These are phyloP conservation scores for Phytophthora lateralis DNA, from an alignment of 352 stramenopile species.

Conservation along the genomic window DNA sequence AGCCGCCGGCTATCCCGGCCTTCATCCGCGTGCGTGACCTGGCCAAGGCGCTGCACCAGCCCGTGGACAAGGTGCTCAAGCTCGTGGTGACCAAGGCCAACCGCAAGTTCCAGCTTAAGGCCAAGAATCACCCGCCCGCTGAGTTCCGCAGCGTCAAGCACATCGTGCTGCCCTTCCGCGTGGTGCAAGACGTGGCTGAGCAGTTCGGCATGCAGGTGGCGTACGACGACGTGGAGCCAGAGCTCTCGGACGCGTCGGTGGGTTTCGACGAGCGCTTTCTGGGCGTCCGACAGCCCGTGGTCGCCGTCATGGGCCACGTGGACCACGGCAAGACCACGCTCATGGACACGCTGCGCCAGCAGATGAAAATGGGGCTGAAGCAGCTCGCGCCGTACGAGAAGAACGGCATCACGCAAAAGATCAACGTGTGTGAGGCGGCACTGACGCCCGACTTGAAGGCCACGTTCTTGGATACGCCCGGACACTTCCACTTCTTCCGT, in stretches of 20 bases:
- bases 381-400: slow-evolving; percentile 93
- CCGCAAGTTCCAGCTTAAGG: slow-evolving; percentile 58
- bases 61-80: slow-evolving; percentile 78
- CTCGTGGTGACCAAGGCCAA: slow-evolving; percentile 58
- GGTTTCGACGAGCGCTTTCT: slow-evolving; percentile 25
- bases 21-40: slow-evolving; percentile 81
- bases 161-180: slow-evolving; percentile 69
- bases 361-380: slow-evolving; percentile 41
- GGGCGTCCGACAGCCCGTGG: slow-evolving; percentile 90
- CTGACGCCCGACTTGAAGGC: slow-evolving; percentile 76
- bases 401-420: slow-evolving; percentile 99
- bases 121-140: slow-evolving; percentile 42
- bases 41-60: slow-evolving; percentile 68
- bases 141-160: slow-evolving; percentile 84
- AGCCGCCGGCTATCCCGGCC: slow-evolving; percentile 31
- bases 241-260: slow-evolving; percentile 28
- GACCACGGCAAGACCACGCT: slow-evolving; percentile 99
- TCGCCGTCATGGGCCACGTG: slow-evolving; percentile 99
- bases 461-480: slow-evolving; percentile 99
- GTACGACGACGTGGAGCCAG: slow-evolving; percentile 72
- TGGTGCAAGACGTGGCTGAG: slow-evolving; percentile 59
- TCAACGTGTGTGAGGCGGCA: slow-evolving; percentile 95
- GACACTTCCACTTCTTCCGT: slow-evolving; percentile 99
- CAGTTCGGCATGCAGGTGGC: slow-evolving; percentile 45
- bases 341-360: slow-evolving; percentile 94